Evolutionary conservation across 768 basidiomycete genomes (phyloP).

Genomic region (Lentinula sp.): DNA sequence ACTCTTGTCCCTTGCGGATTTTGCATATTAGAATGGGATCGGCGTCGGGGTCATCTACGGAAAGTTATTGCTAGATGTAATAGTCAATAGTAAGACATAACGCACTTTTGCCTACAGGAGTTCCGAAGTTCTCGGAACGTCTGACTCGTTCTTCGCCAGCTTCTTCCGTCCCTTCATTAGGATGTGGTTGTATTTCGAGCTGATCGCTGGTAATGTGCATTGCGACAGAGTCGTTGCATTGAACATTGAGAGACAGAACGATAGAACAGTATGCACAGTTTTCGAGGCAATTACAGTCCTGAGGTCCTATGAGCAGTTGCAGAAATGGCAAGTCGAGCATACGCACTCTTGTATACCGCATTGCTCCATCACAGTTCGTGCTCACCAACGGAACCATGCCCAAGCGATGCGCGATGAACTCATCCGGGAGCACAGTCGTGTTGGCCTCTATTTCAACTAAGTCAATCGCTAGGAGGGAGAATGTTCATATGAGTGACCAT

Average conservation of each 20-base stretch:
- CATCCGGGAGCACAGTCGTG: constrained; percentile 91
- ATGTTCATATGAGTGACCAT: not conserved
- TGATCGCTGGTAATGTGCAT: constrained; percentile 86
- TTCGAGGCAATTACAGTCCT: constrained; percentile 91
- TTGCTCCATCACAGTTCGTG: constrained; percentile 82
- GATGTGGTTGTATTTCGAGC: constrained; percentile 55
- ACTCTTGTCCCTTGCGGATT: constrained; percentile 90
- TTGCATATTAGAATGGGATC: constrained; percentile 84
- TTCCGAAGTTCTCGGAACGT: constrained; percentile 69
- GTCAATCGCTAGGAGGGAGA: constrained; percentile 64
- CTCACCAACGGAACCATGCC: constrained; percentile 92
- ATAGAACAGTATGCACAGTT: constrained; percentile 87
- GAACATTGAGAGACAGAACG: constrained; percentile 68
- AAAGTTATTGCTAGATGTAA: not conserved
- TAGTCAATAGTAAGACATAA: constrained; percentile 11
- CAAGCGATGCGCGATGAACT: constrained; percentile 93
- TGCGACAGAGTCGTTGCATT: constrained; percentile 65
- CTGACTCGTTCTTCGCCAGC: constrained; percentile 71
- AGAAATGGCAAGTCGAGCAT: not conserved
- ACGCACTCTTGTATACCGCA: constrained; percentile 70
- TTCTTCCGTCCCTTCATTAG: constrained; percentile 23
- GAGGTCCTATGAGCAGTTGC: not conserved
- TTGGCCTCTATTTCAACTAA: constrained; percentile 91
- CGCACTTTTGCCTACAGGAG: constrained; percentile 80
- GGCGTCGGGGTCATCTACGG: constrained; percentile 49